Evolutionary conservation across 345 rosid genomes (phyloP).

Genomic region (Limnanthes douglasii): DNA sequence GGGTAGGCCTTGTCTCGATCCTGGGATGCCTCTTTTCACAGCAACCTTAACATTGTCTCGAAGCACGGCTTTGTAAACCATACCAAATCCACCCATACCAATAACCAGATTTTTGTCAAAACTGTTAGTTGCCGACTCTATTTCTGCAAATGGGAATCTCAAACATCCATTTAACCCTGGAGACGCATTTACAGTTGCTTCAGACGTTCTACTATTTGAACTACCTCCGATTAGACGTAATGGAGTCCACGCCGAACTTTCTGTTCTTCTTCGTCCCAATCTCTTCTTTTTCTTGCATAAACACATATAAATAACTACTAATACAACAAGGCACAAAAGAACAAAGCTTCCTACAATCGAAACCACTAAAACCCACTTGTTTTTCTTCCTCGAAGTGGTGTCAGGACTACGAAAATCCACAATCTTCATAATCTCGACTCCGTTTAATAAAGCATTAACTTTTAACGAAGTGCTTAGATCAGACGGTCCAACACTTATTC

Average conservation of each 20-base stretch:
- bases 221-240: slow-evolving; percentile 63
- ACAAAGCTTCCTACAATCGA: slow-evolving; percentile 48
- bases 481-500: slow-evolving; percentile 76
- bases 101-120: slow-evolving; percentile 56
- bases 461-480: slow-evolving; percentile 40
- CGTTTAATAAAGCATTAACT: slow-evolving; percentile 67
- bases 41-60: slow-evolving; percentile 70
- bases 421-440: slow-evolving; percentile 82
- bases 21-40: slow-evolving; percentile 80
- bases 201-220: slow-evolving; percentile 52
- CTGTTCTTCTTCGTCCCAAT: slow-evolving; percentile 25
- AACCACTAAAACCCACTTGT: slow-evolving; percentile 32
- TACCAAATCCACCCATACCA: slow-evolving; percentile 92
- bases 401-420: slow-evolving; percentile 15
- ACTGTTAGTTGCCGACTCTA: slow-evolving; percentile 56
- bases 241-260: slow-evolving; percentile 73
- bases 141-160: slow-evolving; percentile 62
- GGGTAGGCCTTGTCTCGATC: slow-evolving; percentile 91
- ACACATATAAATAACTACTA: slow-evolving; percentile 16
- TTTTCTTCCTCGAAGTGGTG: slow-evolving; percentile 21
- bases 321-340: slow-evolving; percentile 17
- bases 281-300: slow-evolving; percentile 31
- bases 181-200: slow-evolving; percentile 43
- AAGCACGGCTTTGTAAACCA: slow-evolving; percentile 80
- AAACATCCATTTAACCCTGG: slow-evolving; percentile 47